Evolutionary conservation across 2,329 filamentous ascomycete species (phyloP).

Genomic region (Stenocarpella maydis): DNA sequence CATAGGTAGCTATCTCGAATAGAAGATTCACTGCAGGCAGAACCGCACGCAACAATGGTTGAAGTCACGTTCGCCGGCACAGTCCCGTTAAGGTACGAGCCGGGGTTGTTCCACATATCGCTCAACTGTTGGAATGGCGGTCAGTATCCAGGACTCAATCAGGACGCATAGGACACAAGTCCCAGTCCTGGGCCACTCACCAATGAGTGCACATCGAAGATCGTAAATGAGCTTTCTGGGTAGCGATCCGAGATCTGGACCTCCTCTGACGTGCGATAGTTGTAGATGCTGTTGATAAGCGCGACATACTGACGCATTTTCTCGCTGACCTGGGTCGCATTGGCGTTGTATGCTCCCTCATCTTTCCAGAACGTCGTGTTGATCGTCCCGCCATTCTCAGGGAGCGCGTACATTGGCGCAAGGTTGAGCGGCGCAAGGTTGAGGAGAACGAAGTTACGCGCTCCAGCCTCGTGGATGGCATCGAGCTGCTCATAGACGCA

Average conservation of each 20-base stretch:
- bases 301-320: constrained; percentile 61
- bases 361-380: constrained; percentile 55
- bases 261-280: constrained; percentile 59
- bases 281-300: constrained; percentile 59
- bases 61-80: constrained; percentile 61
- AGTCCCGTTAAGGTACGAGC: constrained; percentile 61
- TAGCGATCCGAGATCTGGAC: constrained; percentile 51
- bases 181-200: constrained; percentile 43
- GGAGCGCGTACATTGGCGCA: constrained; percentile 60
- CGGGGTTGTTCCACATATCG: constrained; percentile 63
- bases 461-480: constrained; percentile 59
- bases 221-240: constrained; percentile 58
- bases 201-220: constrained; percentile 62
- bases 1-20: constrained; percentile 61
- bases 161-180: background rate
- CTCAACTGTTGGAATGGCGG: constrained; percentile 47
- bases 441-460: constrained; percentile 64
- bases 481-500: constrained; percentile 62
- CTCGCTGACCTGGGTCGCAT: constrained; percentile 57
- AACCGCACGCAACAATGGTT: constrained; percentile 53
- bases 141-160: background rate
- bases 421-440: constrained; percentile 63
- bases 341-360: constrained; percentile 48
- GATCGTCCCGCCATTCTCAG: constrained; percentile 52
- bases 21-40: constrained; percentile 45